Conservation (phyloP, 2,329 filamentous ascomycete genomes). For the Fonsecaea pugnacius region DNA sequence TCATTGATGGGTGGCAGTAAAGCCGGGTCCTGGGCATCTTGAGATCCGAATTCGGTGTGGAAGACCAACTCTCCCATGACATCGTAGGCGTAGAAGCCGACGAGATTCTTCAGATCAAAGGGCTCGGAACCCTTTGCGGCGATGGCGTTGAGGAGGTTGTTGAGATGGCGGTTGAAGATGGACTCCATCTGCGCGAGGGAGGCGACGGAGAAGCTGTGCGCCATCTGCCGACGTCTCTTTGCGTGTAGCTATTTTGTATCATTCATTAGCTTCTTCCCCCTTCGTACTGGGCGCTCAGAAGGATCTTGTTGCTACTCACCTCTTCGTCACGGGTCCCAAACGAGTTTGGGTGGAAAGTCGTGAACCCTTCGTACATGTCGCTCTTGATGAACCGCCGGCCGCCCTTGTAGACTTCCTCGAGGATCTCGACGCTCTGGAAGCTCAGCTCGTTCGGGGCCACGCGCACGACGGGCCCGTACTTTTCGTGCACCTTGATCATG, state of each 20-base stretch:
- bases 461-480: conserved; percentile 29
- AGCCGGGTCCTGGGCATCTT: conserved; percentile 19
- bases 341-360: conserved; percentile 24
- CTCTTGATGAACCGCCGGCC: conserved; percentile 23
- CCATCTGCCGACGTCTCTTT: conserved; percentile 27
- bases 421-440: conserved; percentile 62
- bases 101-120: conserved; percentile 24
- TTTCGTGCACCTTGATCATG: conserved; percentile 35
- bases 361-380: conserved; percentile 26
- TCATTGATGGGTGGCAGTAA: conserved; percentile 27
- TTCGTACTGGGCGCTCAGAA: background rate
- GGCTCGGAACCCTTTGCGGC: conserved; percentile 16
- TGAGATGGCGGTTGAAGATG: conserved; percentile 25
- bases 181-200: conserved; percentile 26
- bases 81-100: conserved; percentile 40
- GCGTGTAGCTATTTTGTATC: conserved; percentile 18
- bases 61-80: conserved; percentile 43
- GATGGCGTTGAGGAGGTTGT: conserved; percentile 19
- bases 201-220: conserved; percentile 28
- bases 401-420: conserved; percentile 53
- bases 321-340: conserved; percentile 28
- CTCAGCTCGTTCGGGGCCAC: conserved; percentile 48
- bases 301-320: background rate
- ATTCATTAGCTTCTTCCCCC: conserved; percentile 4
- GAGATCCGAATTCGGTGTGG: conserved; percentile 41